Conservation (phyloP, 2,329 filamentous ascomycete genomes). For the Parafenestella ontariensis region DNA sequence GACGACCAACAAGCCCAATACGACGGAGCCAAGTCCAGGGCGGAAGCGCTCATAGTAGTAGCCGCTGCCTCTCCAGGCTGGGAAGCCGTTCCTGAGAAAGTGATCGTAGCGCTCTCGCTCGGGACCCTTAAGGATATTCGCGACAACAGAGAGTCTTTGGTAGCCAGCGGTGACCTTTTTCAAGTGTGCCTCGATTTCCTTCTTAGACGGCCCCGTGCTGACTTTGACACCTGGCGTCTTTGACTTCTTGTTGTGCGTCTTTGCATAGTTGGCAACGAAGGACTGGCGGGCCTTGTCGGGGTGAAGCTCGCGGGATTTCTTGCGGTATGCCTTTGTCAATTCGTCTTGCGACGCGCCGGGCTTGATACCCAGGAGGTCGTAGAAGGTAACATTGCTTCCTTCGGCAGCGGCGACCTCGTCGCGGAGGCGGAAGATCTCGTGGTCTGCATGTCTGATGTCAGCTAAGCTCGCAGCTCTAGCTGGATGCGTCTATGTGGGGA, state of each 20-base stretch:
- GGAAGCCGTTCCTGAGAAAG: slow-evolving; percentile 92
- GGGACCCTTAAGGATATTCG: slow-evolving; percentile 82
- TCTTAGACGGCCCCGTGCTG: slow-evolving; percentile 72
- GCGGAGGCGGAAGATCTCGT: slow-evolving; percentile 95
- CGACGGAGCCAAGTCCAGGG: slow-evolving; percentile 84
- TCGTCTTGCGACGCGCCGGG: slow-evolving; percentile 80
- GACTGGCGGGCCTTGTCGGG: slow-evolving; percentile 94
- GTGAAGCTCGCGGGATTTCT: slow-evolving; percentile 81
- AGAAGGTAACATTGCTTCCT: slow-evolving; percentile 84
- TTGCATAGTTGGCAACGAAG: slow-evolving; percentile 72
- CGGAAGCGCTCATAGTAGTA: slow-evolving; percentile 98
- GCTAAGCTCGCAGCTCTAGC: slow-evolving; percentile 24
- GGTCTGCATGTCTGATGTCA: slow-evolving; percentile 65
- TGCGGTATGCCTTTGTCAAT: slow-evolving; percentile 92
- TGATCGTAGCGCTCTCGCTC: slow-evolving; percentile 90
- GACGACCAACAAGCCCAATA: slow-evolving; percentile 80
- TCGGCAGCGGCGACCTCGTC: slow-evolving; percentile 83
- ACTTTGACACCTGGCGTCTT: slow-evolving; percentile 67
- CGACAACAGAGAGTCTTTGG: slow-evolving; percentile 82
- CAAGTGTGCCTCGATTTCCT: slow-evolving; percentile 77
- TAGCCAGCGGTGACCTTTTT: slow-evolving; percentile 85
- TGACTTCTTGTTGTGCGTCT: slow-evolving; percentile 60
- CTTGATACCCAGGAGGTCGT: slow-evolving; percentile 84
- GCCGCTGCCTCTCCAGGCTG: slow-evolving; percentile 93
- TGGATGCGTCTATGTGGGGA: slow-evolving; percentile 21